Evolutionary conservation across 2,329 filamentous ascomycete genomes (phyloP).

Genomic region (Calonectria hawksworthii): DNA sequence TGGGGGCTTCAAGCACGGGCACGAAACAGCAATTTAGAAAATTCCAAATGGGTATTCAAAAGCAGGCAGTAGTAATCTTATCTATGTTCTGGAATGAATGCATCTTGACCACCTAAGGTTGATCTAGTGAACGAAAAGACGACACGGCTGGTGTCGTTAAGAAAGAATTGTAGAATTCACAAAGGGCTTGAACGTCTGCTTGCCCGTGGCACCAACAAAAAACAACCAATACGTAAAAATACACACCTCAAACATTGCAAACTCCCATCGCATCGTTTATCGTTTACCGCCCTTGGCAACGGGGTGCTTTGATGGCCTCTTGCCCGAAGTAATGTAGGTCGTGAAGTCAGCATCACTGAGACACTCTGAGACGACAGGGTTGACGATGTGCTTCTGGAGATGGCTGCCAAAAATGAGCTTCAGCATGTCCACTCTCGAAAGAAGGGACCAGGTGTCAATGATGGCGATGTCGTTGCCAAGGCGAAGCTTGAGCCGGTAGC

Average conservation of each 20-base stretch:
- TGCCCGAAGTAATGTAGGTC: slow-evolving; percentile 12
- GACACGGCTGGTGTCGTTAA: background rate
- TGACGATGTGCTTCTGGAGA: slow-evolving; percentile 53
- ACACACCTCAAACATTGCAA: background rate
- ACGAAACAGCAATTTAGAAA: background rate
- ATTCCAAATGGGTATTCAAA: slow-evolving; percentile 26
- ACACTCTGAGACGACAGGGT: slow-evolving; percentile 55
- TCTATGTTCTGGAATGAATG: slow-evolving; percentile 21
- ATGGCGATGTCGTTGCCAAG: slow-evolving; percentile 60
- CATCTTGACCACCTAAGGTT: background rate
- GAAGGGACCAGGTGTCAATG: slow-evolving; percentile 67
- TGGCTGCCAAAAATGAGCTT: slow-evolving; percentile 63
- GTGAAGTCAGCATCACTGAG: slow-evolving; percentile 54
- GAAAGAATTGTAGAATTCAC: background rate
- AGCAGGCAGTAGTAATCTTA: background rate
- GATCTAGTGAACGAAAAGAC: background rate
- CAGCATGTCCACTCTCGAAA: slow-evolving; percentile 62
- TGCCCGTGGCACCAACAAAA: background rate
- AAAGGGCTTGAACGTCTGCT: slow-evolving; percentile 4
- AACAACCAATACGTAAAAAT: background rate
- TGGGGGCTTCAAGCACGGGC: background rate
- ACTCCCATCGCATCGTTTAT: background rate
- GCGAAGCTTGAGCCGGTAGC: slow-evolving; percentile 66
- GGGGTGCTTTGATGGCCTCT: slow-evolving; percentile 3
- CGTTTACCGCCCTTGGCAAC: slow-evolving; percentile 15